Evolutionary conservation across 352 stramenopile species (phyloP), one percentile per base, ranked within the genome.

Genomic region (Pythium rishiriense): DNA sequence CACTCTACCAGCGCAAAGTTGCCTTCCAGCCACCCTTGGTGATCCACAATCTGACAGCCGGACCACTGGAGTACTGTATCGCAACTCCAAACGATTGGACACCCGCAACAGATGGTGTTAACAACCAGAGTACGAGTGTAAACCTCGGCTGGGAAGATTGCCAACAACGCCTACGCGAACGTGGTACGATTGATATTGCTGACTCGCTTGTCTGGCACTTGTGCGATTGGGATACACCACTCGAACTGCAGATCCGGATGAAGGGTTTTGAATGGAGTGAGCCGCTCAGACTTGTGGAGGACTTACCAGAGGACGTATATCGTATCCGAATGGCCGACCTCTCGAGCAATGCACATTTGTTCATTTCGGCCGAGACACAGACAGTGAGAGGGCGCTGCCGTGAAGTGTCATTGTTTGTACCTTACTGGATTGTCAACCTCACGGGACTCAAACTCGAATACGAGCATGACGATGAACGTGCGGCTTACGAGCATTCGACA

Each of bases 391-490:
- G 82, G 7, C 68, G 74, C 9, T 91, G 81, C 26, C 78, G 75
- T 11, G 85, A 94, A 52, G 65, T 96, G 41, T 84, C 89, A 17
- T 62, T 96, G n/a, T 94, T 87, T 56, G 84, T 94, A 12, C 87
- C 87, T 15, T 96, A 94, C 67, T 96, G 87, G 87, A 91, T 96
- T 51, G 83, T 96, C 25, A 96, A 96, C 56, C 67, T 94, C 50
- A 94, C 85, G 14, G 84, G 84, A 0, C 64, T 96, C 10, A 85
- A 91, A 66, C 72, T 96, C 14, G 87, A 96, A 51, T 94, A 88
- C 60, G 81, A 91, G 70, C 89, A 87, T 46, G 87, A 94, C 33
- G 75, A 90, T 58, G 84, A 91, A n/a, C 74, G 74, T 53, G 83
- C 83, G 31, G 76, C 73, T 8, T 69, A 78, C 29, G 87, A 94